Conservation (phyloP, 345 rosid genomes). For the Xanthoceras sorbifolium region DNA sequence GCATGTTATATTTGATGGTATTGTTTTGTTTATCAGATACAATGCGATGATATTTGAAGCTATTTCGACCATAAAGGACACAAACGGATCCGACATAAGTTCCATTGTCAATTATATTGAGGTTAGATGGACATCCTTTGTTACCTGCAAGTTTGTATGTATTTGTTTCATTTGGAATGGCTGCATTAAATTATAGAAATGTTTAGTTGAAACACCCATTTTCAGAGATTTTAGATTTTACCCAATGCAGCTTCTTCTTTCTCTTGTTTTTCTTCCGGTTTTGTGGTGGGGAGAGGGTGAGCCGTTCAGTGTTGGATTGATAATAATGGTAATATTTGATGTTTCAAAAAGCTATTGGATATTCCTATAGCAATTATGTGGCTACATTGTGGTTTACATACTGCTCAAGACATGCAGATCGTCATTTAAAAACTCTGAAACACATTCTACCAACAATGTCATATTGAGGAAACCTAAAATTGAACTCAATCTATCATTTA, state of each 20-base stretch:
- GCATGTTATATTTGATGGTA: neutral
- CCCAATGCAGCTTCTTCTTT: neutral
- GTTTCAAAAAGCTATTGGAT: neutral
- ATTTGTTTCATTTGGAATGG: conserved; percentile 12
- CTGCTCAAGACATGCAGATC: too few species aligned
- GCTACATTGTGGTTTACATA: too few species aligned
- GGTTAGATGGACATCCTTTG: conserved; percentile 45
- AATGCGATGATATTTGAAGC: conserved; percentile 76
- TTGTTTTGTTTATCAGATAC: conserved; percentile 40
- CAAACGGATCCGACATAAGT: conserved; percentile 56
- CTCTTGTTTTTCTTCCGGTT: neutral
- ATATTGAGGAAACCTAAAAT: neutral
- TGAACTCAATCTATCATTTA: neutral
- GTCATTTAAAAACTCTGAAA: too few species aligned
- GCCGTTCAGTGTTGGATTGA: neutral
- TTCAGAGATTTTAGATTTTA: neutral
- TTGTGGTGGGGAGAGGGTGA: neutral
- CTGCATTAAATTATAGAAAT: neutral
- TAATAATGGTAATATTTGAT: neutral
- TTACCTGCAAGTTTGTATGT: conserved; percentile 4
- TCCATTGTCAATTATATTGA: conserved; percentile 61
- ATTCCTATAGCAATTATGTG: neutral
- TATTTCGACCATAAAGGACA: conserved; percentile 53
- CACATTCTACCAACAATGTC: neutral
- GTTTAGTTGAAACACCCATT: neutral